Conservation (phyloP, 176 grass and related monocot genomes). For the Melocanna baccifera region DNA sequence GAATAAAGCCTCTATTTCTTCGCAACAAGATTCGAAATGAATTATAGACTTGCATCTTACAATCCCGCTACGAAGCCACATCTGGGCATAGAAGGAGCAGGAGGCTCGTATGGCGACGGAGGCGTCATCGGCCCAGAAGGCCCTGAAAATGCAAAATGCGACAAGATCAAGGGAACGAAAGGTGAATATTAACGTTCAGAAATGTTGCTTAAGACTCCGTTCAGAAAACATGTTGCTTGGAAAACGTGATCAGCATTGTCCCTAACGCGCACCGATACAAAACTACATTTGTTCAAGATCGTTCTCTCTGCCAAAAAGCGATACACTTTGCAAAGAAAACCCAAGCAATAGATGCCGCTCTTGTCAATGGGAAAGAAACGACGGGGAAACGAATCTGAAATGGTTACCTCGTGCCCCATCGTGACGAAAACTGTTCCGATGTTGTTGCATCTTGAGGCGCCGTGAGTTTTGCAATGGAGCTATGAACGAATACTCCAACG, state of each 20-base stretch:
- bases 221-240: not conserved
- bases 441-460: not conserved
- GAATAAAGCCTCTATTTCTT: not conserved
- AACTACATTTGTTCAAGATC: not conserved
- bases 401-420: not conserved
- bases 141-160: not conserved
- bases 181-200: not conserved
- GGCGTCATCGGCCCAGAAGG: constrained; percentile 18
- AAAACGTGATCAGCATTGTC: not conserved
- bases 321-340: not conserved
- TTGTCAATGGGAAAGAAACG: not conserved
- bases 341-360: not conserved
- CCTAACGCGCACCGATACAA: not conserved
- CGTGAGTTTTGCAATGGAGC: not conserved
- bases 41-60: constrained; percentile 13
- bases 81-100: not conserved
- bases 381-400: not conserved
- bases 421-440: not conserved
- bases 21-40: not conserved
- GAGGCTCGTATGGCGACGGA: not conserved
- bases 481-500: not conserved
- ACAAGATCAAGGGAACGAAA: not conserved
- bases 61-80: constrained; percentile 36
- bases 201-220: not conserved
- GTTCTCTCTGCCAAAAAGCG: not conserved